These are phyloP conservation scores for Globisporangium carolinianum DNA, from an alignment of 352 stramenopile species.

Conservation along the genomic window DNA sequence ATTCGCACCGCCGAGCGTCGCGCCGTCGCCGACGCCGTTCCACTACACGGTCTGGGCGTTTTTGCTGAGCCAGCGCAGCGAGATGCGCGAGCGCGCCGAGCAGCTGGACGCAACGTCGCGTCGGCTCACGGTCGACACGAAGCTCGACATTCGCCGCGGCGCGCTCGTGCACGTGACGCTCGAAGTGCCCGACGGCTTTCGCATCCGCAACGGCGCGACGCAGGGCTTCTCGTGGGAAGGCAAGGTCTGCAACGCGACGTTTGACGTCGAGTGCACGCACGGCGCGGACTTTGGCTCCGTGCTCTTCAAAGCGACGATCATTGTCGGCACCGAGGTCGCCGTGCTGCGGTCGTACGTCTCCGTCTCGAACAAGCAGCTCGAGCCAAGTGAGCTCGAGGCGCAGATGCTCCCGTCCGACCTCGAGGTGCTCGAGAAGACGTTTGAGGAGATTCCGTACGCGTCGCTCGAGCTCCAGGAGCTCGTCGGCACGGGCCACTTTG, in stretches of 20 bases:
- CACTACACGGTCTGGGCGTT: conserved; percentile 73
- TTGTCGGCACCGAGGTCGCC: conserved; percentile 61
- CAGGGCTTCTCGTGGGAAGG: conserved; percentile 70
- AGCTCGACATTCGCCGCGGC: conserved; percentile 62
- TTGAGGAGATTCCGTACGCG: conserved; percentile 61
- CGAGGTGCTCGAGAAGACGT: conserved; percentile 73
- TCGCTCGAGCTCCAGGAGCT: conserved; percentile 67
- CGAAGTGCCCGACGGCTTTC: conserved; percentile 55
- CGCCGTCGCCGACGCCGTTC: conserved; percentile 54
- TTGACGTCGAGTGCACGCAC: conserved; percentile 55
- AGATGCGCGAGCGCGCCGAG: conserved; percentile 57
- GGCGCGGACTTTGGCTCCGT: conserved; percentile 45
- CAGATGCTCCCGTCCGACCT: conserved; percentile 54
- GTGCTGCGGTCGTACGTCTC: conserved; percentile 68
- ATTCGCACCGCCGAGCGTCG: conserved; percentile 57
- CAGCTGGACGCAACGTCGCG: conserved; percentile 24
- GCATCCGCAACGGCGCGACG: conserved; percentile 48
- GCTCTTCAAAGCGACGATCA: conserved; percentile 66
- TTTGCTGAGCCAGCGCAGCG: conserved; percentile 51
- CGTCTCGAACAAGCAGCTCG: conserved; percentile 31
- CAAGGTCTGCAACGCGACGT: conserved; percentile 53
- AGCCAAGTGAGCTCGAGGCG: conserved; percentile 35
- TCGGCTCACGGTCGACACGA: conserved; percentile 53
- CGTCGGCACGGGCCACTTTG: conserved; percentile 72
- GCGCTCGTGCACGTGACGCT: conserved; percentile 70